Conservation (phyloP, 2,329 filamentous ascomycete species). For the Corynespora cassiicola region DNA sequence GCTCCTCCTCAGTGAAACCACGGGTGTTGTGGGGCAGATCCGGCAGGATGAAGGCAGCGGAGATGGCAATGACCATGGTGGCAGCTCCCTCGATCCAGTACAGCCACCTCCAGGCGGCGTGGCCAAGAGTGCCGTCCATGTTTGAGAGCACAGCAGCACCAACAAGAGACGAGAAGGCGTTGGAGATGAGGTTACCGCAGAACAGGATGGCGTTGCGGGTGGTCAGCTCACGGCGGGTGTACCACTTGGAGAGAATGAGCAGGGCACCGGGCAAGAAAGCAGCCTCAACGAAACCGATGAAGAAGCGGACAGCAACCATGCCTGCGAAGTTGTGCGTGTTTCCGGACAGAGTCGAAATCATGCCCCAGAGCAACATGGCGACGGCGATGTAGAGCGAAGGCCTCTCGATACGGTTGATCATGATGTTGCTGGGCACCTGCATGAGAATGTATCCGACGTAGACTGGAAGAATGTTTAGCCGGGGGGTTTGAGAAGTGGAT, state of each 20-base stretch:
- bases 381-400: slow-evolving; percentile 43
- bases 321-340: slow-evolving; percentile 40
- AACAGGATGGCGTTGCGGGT: slow-evolving; percentile 49
- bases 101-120: slow-evolving; percentile 49
- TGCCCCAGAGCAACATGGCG: slow-evolving; percentile 49
- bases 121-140: slow-evolving; percentile 41
- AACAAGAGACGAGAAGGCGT: slow-evolving; percentile 53
- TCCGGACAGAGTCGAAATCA: slow-evolving; percentile 46
- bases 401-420: slow-evolving; percentile 45
- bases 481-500: neutral
- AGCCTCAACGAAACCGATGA: slow-evolving; percentile 46
- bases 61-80: slow-evolving; percentile 40
- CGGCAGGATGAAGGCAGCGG: slow-evolving; percentile 37
- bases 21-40: slow-evolving; percentile 48
- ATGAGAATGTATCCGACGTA: slow-evolving; percentile 28
- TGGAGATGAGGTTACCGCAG: slow-evolving; percentile 51
- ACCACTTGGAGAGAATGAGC: slow-evolving; percentile 71
- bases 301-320: slow-evolving; percentile 46
- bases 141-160: slow-evolving; percentile 49
- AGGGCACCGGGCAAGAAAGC: slow-evolving; percentile 68
- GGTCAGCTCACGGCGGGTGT: slow-evolving; percentile 61
- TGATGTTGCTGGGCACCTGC: slow-evolving; percentile 53
- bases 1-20: slow-evolving; percentile 57
- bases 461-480: slow-evolving; percentile 18
- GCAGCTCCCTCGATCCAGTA: slow-evolving; percentile 49